phyloP scores from a whole-genome alignment of 768 basidiomycete genomes.

The Cystobasidium tubakii region DNA sequence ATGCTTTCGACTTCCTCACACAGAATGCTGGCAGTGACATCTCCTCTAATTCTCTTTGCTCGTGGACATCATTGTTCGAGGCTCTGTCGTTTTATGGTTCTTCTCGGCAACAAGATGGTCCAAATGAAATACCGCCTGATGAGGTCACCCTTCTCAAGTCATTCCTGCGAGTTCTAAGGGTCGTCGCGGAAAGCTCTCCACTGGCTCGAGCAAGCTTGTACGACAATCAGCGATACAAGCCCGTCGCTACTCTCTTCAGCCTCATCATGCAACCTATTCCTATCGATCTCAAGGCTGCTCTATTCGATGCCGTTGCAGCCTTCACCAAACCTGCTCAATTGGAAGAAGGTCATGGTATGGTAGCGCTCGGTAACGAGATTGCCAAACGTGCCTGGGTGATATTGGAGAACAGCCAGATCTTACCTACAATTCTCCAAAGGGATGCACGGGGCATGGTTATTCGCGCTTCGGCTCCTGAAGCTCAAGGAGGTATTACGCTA shows the following conservation, averaged over 20 bases:
- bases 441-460: constrained; percentile 36
- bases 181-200: constrained; percentile 67
- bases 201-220: constrained; percentile 72
- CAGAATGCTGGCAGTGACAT: constrained; percentile 54
- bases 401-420: constrained; percentile 74
- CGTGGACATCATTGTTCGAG: constrained; percentile 71
- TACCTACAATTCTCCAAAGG: constrained; percentile 51
- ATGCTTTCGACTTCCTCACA: constrained; percentile 82
- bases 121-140: constrained; percentile 54
- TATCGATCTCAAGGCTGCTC: constrained; percentile 78
- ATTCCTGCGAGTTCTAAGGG: constrained; percentile 71
- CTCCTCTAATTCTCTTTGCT: constrained; percentile 62
- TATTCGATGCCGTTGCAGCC: constrained; percentile 72
- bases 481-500: constrained; percentile 65
- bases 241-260: constrained; percentile 70
- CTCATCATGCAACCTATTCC: constrained; percentile 75
- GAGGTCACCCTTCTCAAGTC: constrained; percentile 73
- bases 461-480: constrained; percentile 41
- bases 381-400: constrained; percentile 74
- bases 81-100: constrained; percentile 69
- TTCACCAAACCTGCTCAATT: constrained; percentile 64
- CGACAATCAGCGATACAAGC: constrained; percentile 70
- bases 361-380: constrained; percentile 61
- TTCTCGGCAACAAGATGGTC: constrained; percentile 51
- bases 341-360: constrained; percentile 55